These are phyloP conservation scores for Penicilliopsis zonata DNA, from an alignment of 495 filamentous ascomycete genomes.

Conservation along the genomic window DNA sequence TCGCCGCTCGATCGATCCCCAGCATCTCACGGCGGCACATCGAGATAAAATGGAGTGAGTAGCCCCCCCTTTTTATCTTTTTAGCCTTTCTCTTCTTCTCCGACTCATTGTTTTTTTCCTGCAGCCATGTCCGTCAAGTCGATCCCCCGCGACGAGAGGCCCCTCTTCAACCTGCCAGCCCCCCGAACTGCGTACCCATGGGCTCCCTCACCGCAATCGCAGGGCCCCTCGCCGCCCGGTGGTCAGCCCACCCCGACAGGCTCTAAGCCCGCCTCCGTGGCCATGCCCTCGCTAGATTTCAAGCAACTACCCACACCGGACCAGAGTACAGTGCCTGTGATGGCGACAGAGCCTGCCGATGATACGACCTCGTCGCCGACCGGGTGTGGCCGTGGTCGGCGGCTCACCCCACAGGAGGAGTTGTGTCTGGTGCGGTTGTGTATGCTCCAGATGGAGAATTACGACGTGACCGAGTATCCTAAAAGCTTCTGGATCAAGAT, in stretches of 20 bases:
- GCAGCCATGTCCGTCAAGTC: too few relatives aligned
- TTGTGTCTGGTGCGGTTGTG: slow-evolving; percentile 10
- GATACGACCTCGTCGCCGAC: not conserved
- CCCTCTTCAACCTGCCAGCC: not conserved
- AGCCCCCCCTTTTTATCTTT: too few relatives aligned
- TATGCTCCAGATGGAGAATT: slow-evolving; percentile 3
- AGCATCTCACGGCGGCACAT: too few relatives aligned
- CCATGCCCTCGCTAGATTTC: not conserved
- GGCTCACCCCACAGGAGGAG: slow-evolving; percentile 9
- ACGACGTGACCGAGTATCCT: slow-evolving; percentile 4
- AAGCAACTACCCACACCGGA: not conserved
- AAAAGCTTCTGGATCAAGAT: slow-evolving; percentile 13
- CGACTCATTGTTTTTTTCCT: too few relatives aligned
- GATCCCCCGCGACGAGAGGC: not conserved
- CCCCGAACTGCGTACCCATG: not conserved
- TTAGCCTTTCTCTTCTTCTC: too few relatives aligned
- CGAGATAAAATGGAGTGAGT: too few relatives aligned
- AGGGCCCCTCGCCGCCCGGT: not conserved
- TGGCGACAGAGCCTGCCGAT: not conserved
- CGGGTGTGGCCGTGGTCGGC: slow-evolving; percentile 4
- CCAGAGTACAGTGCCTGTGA: not conserved
- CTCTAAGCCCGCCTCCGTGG: not conserved
- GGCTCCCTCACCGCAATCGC: not conserved
- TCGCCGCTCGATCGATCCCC: too few relatives aligned
- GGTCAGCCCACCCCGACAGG: not conserved